Evolutionary conservation across 2,329 filamentous ascomycete genomes (phyloP).

Genomic region (Claviceps maximensis): DNA sequence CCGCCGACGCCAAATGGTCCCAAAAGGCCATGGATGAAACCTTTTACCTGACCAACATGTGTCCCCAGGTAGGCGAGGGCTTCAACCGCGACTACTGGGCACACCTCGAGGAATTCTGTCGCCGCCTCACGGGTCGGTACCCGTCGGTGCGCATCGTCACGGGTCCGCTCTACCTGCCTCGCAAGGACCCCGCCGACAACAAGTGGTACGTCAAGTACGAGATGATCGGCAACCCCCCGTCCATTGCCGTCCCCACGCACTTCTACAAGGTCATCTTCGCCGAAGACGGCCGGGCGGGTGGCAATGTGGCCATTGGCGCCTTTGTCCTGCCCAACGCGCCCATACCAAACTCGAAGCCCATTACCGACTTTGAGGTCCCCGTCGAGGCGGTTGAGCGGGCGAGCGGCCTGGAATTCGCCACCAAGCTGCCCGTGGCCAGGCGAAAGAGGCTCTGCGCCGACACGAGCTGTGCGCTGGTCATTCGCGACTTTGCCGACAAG

Average conservation of each 20-base stretch:
- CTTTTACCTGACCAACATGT: conserved; percentile 92
- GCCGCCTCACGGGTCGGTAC: conserved; percentile 66
- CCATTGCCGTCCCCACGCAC: conserved; percentile 91
- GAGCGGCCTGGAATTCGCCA: conserved; percentile 81
- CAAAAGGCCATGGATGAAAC: conserved; percentile 92
- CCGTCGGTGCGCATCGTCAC: conserved; percentile 86
- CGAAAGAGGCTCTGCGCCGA: conserved; percentile 76
- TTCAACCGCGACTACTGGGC: conserved; percentile 99
- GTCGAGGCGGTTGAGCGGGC: conserved; percentile 86
- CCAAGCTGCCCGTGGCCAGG: conserved; percentile 59
- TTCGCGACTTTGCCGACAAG: conserved; percentile 60
- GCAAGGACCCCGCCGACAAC: conserved; percentile 64
- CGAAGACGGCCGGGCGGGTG: conserved; percentile 59
- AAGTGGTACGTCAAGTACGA: conserved; percentile 97
- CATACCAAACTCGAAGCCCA: conserved; percentile 76
- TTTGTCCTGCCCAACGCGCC: conserved; percentile 89
- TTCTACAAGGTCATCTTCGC: conserved; percentile 99
- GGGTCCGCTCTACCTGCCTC: conserved; percentile 84
- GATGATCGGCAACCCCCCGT: conserved; percentile 85
- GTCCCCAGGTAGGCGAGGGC: conserved; percentile 91
- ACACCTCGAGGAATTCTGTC: conserved; percentile 95
- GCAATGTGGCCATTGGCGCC: conserved; percentile 77
- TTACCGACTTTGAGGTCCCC: conserved; percentile 89
- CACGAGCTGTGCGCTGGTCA: conserved; percentile 67
- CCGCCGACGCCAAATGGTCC: conserved; percentile 91